These are phyloP conservation scores for Leccinum imitatum DNA, from an alignment of 768 basidiomycete species.

Conservation along the genomic window DNA sequence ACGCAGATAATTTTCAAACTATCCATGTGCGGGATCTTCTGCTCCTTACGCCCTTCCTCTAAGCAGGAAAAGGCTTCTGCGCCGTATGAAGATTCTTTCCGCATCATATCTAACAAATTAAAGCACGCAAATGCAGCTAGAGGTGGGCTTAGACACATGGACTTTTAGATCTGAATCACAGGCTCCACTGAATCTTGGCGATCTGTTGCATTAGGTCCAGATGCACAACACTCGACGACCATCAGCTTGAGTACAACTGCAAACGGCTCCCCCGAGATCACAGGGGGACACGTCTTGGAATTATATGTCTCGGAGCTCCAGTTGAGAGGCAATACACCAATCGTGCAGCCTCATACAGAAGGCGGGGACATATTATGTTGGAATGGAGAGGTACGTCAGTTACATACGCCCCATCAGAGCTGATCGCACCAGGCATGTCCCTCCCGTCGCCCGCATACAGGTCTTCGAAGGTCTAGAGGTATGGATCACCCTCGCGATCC, in stretches of 20 bases:
- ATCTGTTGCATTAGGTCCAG: slow-evolving; percentile 52
- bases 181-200: neutral
- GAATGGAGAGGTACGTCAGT: slow-evolving; percentile 72
- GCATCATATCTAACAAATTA: slow-evolving; percentile 35
- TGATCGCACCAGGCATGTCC: neutral
- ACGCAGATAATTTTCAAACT: neutral
- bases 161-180: neutral
- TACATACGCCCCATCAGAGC: neutral
- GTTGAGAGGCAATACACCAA: slow-evolving; percentile 55
- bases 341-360: slow-evolving; percentile 68
- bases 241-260: slow-evolving; percentile 16
- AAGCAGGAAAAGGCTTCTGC: slow-evolving; percentile 4
- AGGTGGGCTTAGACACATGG: slow-evolving; percentile 38
- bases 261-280: slow-evolving; percentile 1
- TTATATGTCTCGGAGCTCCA: slow-evolving; percentile 78
- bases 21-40: slow-evolving; percentile 72
- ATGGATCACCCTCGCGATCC: slow-evolving; percentile 11
- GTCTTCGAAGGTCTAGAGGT: slow-evolving; percentile 84
- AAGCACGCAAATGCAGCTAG: slow-evolving; percentile 53
- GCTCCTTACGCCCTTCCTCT: slow-evolving; percentile 36
- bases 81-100: slow-evolving; percentile 16
- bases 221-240: slow-evolving; percentile 45
- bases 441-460: slow-evolving; percentile 26
- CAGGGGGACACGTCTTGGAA: slow-evolving; percentile 32
- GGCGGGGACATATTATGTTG: slow-evolving; percentile 70